Conservation (phyloP, 495 filamentous ascomycete species). For the Baudoinia panamericana region DNA sequence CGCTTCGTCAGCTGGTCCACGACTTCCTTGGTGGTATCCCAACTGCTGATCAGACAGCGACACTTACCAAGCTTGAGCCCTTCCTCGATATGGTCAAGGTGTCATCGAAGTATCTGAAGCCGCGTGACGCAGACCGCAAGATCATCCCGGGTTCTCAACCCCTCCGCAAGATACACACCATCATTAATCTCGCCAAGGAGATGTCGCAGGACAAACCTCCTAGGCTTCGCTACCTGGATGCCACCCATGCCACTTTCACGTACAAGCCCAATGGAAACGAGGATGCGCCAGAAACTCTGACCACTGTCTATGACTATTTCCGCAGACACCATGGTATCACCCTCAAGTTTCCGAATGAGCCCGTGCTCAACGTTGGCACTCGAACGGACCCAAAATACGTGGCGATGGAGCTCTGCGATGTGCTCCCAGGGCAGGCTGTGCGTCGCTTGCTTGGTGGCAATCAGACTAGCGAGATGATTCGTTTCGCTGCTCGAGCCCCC, state of each 20-base stretch:
- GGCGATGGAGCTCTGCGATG: constrained; percentile 50
- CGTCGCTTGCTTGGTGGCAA: constrained; percentile 39
- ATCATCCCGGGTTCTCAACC: neutral
- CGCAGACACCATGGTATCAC: constrained; percentile 31
- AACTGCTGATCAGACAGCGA: neutral
- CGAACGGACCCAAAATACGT: constrained; percentile 46
- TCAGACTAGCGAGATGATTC: constrained; percentile 53
- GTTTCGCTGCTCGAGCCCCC: constrained; percentile 54
- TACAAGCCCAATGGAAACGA: constrained; percentile 14
- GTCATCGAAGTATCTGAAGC: constrained; percentile 19
- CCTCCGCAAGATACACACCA: constrained; percentile 12
- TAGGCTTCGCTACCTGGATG: constrained; percentile 15
- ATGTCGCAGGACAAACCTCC: too few relatives aligned
- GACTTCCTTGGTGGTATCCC: constrained; percentile 15
- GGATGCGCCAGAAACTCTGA: neutral
- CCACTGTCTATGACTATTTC: constrained; percentile 25
- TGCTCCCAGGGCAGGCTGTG: constrained; percentile 54
- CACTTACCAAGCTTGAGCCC: too few relatives aligned
- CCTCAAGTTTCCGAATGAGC: constrained; percentile 31
- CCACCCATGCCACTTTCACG: constrained; percentile 38
- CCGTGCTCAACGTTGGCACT: constrained; percentile 33
- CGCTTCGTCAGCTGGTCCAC: constrained; percentile 22
- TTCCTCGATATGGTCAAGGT: constrained; percentile 25
- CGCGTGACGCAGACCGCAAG: constrained; percentile 7
- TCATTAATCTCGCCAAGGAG: constrained; percentile 2